Base-by-base conservation (phyloP, 352 stramenopile genomes). In the Pythium plurisporium region DNA sequence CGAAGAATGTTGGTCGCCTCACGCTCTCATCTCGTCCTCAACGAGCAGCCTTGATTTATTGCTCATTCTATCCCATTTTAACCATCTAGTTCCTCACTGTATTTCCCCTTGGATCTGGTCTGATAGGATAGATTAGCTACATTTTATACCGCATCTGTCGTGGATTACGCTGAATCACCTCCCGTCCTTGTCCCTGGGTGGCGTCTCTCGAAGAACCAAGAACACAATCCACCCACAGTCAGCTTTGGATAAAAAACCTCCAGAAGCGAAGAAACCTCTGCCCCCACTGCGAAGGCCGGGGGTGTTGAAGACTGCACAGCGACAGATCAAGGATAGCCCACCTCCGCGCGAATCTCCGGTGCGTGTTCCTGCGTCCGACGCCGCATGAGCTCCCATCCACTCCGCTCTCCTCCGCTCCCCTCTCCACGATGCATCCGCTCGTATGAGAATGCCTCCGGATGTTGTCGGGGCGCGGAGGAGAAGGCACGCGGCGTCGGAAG, bases 261-360 rank as follows among this genome's bases (percentile, higher is more conserved):
- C 48, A 49, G 48, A 60, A 49, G 52, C 59, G 40, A 67, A 67
- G 52, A 62, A 67, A 67, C 51, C 59, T 62, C 52, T 58, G 30
- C 41, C 37, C 44, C 37, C 38, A 29, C 27, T 17, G 51, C 31
- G 30, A 65, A 59, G 58, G 40, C n/a, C n/a, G n/a, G 23, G 31
- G 51, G 60, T 63, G 54, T 68, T 63, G 60, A 68, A 62, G 60
- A 62, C 60, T 52, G 14, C 26, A n/a, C 42, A 31, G 51, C 46
- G 46, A 57, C 40, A 64, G 42, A 64, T 41, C 50, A 64, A 44
- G 48, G 29, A 45, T 59, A 37, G 34, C 40, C 17, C n/a, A 45
- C 43, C 27, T 12, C 55, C 26, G 20, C 46, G 56, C 50, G 51
- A 51, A 62, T 54, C 45, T 50, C 30, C 33, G 51, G 51, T 59